Conservation (phyloP, 2,329 filamentous ascomycete genomes). For the Penicillium rolfsii region DNA sequence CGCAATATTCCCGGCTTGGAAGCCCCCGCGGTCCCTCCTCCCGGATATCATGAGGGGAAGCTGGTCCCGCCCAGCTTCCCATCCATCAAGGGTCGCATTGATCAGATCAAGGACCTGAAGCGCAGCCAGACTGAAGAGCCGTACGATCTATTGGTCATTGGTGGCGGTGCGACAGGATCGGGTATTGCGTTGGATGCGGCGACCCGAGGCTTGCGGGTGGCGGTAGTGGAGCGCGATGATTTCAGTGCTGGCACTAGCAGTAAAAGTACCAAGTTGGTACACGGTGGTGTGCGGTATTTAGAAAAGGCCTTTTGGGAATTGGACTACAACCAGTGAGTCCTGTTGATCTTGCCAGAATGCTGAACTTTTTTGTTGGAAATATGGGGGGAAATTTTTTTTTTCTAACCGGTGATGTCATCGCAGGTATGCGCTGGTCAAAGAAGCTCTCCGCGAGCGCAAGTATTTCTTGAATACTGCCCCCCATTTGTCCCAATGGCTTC, state of each 20-base stretch:
- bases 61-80: conserved; percentile 59
- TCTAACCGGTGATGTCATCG: conserved; percentile 14
- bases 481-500: conserved; percentile 77
- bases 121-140: conserved; percentile 53
- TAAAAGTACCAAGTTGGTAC: conserved; percentile 85
- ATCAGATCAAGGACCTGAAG: conserved; percentile 58
- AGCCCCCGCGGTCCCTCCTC: conserved; percentile 65
- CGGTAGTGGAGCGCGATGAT: conserved; percentile 80
- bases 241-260: conserved; percentile 81
- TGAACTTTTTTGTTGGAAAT: background rate
- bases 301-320: conserved; percentile 86
- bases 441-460: conserved; percentile 79
- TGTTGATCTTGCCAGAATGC: background rate
- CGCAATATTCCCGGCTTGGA: conserved; percentile 67
- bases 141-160: conserved; percentile 79
- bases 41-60: conserved; percentile 62
- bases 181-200: conserved; percentile 81
- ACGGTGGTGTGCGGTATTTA: conserved; percentile 81
- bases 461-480: conserved; percentile 83
- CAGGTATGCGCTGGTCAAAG: conserved; percentile 71
- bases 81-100: conserved; percentile 52
- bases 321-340: conserved; percentile 73
- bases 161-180: conserved; percentile 76
- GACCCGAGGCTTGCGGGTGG: conserved; percentile 77
- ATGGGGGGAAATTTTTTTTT: background rate